phyloP scores from a whole-genome alignment of 257 asterid species.

The Solanum okadae region DNA sequence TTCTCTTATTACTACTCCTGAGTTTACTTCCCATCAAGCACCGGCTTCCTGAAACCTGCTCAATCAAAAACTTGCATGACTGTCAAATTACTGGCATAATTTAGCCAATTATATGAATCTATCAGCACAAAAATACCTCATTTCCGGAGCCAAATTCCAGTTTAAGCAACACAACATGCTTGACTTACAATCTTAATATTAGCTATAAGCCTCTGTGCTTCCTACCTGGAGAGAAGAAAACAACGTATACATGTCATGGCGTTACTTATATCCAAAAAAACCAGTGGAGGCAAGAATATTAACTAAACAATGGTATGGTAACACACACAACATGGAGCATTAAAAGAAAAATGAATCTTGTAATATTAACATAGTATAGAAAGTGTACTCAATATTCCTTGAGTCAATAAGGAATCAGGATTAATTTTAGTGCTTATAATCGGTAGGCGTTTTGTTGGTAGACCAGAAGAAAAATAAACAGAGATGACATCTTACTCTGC shows the following conservation, averaged over 20 bases:
- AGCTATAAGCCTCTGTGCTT: background rate
- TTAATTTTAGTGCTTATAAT: background rate
- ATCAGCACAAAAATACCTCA: conserved; percentile 29
- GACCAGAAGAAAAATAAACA: background rate
- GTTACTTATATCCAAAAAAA: background rate
- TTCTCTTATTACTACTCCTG: conserved; percentile 31
- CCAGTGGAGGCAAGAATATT: background rate
- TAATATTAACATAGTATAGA: background rate
- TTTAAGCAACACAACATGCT: conserved; percentile 9
- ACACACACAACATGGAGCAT: background rate
- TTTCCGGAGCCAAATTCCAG: conserved; percentile 20
- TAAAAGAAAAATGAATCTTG: background rate
- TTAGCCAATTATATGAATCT: background rate
- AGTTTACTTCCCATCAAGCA: conserved; percentile 41
- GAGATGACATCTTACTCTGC: background rate
- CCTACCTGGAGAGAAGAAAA: background rate
- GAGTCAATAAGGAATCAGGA: background rate
- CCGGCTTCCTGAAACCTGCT: conserved; percentile 22
- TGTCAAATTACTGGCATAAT: background rate
- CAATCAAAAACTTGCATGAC: background rate
- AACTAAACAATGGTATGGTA: background rate
- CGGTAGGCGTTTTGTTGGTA: background rate
- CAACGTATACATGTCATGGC: background rate
- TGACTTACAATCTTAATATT: background rate
- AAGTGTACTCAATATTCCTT: background rate